A percentile compares a stretch with the other conserved stretches of the same genome.
phyloP scores from a whole-genome alignment of 306 rosid species.

The Oxytropis ochrocephala region DNA sequence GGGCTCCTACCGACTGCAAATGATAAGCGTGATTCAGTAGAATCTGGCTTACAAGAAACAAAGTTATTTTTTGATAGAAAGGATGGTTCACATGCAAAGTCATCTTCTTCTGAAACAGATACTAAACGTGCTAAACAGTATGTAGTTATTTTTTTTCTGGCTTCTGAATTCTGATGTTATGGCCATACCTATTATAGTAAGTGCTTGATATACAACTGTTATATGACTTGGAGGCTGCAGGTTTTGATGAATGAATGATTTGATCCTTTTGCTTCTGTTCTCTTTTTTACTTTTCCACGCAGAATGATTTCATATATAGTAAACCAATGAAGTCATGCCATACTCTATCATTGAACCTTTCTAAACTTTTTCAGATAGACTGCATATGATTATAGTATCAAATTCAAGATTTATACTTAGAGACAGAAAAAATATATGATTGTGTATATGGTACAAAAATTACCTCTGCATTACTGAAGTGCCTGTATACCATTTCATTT shows the following conservation, averaged over 20 bases:
- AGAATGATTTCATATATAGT: conserved; percentile 11
- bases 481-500: background rate
- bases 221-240: background rate
- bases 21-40: conserved; percentile 52
- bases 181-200: background rate
- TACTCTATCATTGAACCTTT: background rate
- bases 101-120: conserved; percentile 71
- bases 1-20: conserved; percentile 42
- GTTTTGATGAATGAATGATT: conserved; percentile 20
- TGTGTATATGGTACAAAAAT: background rate
- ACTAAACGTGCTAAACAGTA: conserved; percentile 98
- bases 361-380: background rate
- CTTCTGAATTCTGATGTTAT: conserved; percentile 5
- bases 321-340: background rate
- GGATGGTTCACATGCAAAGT: conserved; percentile 54
- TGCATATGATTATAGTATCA: background rate
- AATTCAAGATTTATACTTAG: conserved; percentile 3
- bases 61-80: conserved; percentile 55
- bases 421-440: background rate
- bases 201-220: background rate
- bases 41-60: conserved; percentile 58
- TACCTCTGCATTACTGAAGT: conserved; percentile 13
- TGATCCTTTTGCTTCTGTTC: conserved; percentile 8
- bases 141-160: conserved; percentile 21
- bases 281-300: background rate